Percentiles rank a stretch among this genome's conserved stretches.
Conservation (phyloP, 495 filamentous ascomycete species). For the Penicillium silybi region DNA sequence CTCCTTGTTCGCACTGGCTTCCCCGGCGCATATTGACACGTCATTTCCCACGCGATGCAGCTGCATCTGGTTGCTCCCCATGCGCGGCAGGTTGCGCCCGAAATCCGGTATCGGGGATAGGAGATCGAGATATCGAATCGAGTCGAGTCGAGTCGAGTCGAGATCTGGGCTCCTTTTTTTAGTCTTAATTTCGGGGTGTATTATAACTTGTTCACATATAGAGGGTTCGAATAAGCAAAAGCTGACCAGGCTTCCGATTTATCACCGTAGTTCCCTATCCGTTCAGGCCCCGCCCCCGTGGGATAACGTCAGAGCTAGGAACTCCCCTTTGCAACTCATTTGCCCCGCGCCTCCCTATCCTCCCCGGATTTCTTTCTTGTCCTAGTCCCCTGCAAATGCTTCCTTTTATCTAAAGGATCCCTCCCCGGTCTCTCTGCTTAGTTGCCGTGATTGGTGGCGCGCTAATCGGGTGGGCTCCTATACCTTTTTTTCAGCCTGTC, state of each 20-base stretch:
- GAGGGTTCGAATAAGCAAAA: constrained; percentile 16
- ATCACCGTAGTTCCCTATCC: constrained; percentile 25
- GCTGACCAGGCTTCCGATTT: constrained; percentile 11
- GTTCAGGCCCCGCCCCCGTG: constrained; percentile 20
- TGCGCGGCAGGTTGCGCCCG: neutral
- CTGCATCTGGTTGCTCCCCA: neutral
- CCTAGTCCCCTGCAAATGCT: constrained; percentile 12
- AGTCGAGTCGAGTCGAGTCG: too few relatives aligned
- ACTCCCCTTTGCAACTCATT: constrained; percentile 15
- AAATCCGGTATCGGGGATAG: neutral
- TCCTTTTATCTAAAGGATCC: constrained; percentile 11
- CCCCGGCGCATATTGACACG: constrained; percentile 2
- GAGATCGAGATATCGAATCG: constrained; percentile 3
- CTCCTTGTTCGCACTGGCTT: constrained; percentile 2
- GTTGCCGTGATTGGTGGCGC: constrained; percentile 25
- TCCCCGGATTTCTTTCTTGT: constrained; percentile 1
- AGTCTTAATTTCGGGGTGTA: constrained; percentile 15
- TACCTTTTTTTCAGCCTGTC: constrained; percentile 17
- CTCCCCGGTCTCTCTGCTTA: constrained; percentile 8
- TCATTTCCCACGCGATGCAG: neutral
- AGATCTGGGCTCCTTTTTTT: constrained; percentile 15
- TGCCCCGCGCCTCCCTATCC: constrained; percentile 16
- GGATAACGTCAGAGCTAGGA: constrained; percentile 29
- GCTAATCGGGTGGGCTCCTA: constrained; percentile 21
- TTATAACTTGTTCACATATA: constrained; percentile 24